A percentile compares a stretch with the other conserved stretches of the same genome.
Evolutionary conservation across 371 early-diverging fungal genomes (phyloP).

Genomic region (Homolaphlyctis polyrhiza): DNA sequence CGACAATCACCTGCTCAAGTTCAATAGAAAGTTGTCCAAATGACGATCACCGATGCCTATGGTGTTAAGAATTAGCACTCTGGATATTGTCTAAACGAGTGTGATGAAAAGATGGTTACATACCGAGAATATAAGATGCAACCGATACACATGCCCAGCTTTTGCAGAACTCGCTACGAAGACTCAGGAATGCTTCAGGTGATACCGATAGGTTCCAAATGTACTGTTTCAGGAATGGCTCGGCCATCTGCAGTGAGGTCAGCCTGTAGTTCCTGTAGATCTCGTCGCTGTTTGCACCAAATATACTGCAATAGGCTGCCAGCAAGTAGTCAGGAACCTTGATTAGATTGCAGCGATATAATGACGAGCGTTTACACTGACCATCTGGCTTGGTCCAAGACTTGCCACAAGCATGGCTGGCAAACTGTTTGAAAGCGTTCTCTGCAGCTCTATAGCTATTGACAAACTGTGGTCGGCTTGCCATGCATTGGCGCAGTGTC

Average conservation of each 20-base stretch:
- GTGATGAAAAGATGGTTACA: neutral
- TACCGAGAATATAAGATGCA: constrained; percentile 60
- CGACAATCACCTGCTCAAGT: constrained; percentile 41
- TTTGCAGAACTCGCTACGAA: constrained; percentile 53
- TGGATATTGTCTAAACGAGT: no score
- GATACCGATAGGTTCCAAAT: constrained; percentile 50
- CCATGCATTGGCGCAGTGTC: constrained; percentile 32
- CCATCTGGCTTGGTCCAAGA: no score
- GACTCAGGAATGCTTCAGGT: constrained; percentile 60
- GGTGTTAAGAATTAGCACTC: no score
- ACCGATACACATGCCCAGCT: constrained; percentile 58
- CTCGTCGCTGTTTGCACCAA: no score
- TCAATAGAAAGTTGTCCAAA: constrained; percentile 61
- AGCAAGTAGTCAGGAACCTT: neutral
- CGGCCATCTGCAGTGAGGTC: no score
- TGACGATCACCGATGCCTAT: constrained; percentile 68
- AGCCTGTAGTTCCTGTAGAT: no score
- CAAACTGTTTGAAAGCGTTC: constrained; percentile 14
- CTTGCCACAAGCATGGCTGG: constrained; percentile 1
- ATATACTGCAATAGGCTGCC: no score
- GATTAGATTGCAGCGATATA: neutral
- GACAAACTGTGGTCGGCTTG: constrained; percentile 17
- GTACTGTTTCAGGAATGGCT: constrained; percentile 42
- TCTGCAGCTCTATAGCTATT: constrained; percentile 11
- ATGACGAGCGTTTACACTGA: no score